phyloP scores from a whole-genome alignment of 352 stramenopile genomes.

The Lagenidium sp. region DNA sequence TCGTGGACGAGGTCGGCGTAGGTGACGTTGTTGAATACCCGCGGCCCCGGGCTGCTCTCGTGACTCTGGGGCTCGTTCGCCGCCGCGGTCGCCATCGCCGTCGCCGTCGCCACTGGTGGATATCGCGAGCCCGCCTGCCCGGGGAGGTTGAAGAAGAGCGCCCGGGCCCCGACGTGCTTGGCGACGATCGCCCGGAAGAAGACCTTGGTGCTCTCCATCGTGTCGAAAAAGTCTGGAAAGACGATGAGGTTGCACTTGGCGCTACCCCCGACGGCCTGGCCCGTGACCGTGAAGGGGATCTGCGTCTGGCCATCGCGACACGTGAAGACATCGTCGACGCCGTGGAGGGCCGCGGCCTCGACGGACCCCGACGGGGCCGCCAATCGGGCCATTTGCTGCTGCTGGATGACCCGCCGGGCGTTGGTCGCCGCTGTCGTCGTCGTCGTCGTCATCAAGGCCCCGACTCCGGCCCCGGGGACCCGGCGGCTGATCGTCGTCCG shows the following conservation, averaged over 20 bases:
- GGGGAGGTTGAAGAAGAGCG: slow-evolving; percentile 89
- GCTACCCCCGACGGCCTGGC: slow-evolving; percentile 42
- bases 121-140: slow-evolving; percentile 83
- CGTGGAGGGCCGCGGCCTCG: slow-evolving; percentile 13
- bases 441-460: slow-evolving; percentile 11
- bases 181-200: slow-evolving; percentile 80
- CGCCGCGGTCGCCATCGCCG: no score
- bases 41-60: no score
- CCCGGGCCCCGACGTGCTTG: slow-evolving; percentile 70
- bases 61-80: no score
- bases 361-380: slow-evolving; percentile 31
- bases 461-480: no score
- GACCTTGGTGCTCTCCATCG: slow-evolving; percentile 81
- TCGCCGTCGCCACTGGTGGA: slow-evolving; percentile 5
- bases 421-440: slow-evolving; percentile 7
- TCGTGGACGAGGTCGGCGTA: slow-evolving; percentile 75
- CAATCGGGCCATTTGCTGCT: slow-evolving; percentile 68
- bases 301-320: slow-evolving; percentile 68
- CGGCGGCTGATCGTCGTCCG: no score
- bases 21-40: slow-evolving; percentile 86
- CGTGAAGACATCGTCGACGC: slow-evolving; percentile 37
- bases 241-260: slow-evolving; percentile 86
- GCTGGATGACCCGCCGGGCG: slow-evolving; percentile 47
- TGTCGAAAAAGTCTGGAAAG: slow-evolving; percentile 92
- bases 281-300: slow-evolving; percentile 78